Evolutionary conservation across 2,329 filamentous ascomycete genomes (phyloP).

Genomic region (Pochonia chlamydosporia): DNA sequence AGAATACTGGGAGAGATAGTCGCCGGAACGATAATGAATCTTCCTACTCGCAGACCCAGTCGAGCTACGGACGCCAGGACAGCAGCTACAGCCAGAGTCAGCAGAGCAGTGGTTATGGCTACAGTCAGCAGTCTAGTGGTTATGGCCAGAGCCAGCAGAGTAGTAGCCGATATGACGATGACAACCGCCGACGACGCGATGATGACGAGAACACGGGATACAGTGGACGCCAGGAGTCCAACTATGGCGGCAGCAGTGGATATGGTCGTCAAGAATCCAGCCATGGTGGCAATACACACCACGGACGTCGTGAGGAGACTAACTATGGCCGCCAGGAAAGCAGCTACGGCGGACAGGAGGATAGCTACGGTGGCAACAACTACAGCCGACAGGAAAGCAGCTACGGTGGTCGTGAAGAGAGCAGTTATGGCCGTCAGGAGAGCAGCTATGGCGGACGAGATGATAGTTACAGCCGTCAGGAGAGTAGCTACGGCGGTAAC

Average conservation of each 20-base stretch:
- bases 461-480: constrained; percentile 10
- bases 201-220: constrained; percentile 14
- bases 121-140: constrained; percentile 31
- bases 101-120: constrained; percentile 44
- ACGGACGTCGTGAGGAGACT: constrained; percentile 17
- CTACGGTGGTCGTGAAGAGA: constrained; percentile 11
- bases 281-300: constrained; percentile 15
- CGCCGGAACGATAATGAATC: constrained; percentile 52
- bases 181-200: constrained; percentile 16
- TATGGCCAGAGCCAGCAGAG: constrained; percentile 54
- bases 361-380: constrained; percentile 10
- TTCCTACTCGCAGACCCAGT: constrained; percentile 54
- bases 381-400: constrained; percentile 15
- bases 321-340: constrained; percentile 15
- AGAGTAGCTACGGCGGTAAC: constrained; percentile 14
- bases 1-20: constrained; percentile 48
- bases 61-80: constrained; percentile 54
- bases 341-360: constrained; percentile 9
- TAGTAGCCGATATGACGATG: constrained; percentile 13
- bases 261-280: constrained; percentile 15
- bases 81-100: constrained; percentile 56
- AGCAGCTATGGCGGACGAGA: constrained; percentile 9
- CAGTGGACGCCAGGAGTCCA: constrained; percentile 4
- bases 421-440: background rate
- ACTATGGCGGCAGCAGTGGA: constrained; percentile 6